Evolutionary conservation across 2,329 filamentous ascomycete species (phyloP).

Genomic region (Cadophora sp.): DNA sequence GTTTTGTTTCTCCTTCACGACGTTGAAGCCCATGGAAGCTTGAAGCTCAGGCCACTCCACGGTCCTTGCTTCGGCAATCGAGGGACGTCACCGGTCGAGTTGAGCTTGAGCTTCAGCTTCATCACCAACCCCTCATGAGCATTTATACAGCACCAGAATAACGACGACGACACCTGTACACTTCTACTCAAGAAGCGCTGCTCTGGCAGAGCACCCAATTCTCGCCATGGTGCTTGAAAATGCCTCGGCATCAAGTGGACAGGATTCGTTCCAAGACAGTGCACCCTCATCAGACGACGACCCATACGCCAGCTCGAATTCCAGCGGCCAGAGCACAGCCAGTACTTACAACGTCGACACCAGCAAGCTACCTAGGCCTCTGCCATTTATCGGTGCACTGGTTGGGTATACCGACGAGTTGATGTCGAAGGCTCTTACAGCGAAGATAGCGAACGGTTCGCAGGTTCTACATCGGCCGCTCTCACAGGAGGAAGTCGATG

Average conservation of each 20-base stretch:
- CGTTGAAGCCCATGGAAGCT: not conserved
- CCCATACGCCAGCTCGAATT: conserved; percentile 33
- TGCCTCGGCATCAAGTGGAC: conserved; percentile 25
- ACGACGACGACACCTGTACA: not conserved
- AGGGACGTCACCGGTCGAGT: conserved; percentile 30
- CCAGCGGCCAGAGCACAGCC: not conserved
- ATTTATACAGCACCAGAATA: not conserved
- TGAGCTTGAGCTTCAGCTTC: conserved; percentile 20
- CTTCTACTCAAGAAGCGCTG: not conserved
- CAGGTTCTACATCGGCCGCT: conserved; percentile 33
- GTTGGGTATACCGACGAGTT: conserved; percentile 34
- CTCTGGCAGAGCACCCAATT: conserved; percentile 4
- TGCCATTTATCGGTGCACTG: conserved; percentile 39
- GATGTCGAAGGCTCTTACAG: conserved; percentile 13
- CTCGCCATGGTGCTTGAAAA: conserved; percentile 41
- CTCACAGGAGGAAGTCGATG: conserved; percentile 41
- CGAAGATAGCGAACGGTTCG: conserved; percentile 18
- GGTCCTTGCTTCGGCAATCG: conserved; percentile 14
- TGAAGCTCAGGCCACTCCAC: conserved; percentile 17
- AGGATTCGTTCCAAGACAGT: conserved; percentile 34
- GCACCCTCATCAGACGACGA: conserved; percentile 41
- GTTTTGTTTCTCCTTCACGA: not conserved
- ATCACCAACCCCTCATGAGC: not conserved
- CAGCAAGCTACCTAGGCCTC: conserved; percentile 36
- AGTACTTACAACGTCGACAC: conserved; percentile 31